Evolutionary conservation across 805 yeast species (phyloP).

Genomic region (Yamadazyma olivae): DNA sequence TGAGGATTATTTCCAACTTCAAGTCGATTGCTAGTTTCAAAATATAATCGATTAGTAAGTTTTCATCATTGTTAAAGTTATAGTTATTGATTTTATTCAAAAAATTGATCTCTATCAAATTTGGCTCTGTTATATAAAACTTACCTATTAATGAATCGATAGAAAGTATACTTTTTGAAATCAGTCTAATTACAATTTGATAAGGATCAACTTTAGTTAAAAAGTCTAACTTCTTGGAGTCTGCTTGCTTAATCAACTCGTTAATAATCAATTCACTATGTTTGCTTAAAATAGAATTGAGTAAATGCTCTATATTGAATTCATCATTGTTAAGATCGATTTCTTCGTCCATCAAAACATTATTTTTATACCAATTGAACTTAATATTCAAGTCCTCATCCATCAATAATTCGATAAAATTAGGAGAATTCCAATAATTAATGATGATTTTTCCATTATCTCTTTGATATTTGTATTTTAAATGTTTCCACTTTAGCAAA

Average conservation of each 20-base stretch:
- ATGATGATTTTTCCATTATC: conserved; percentile 48
- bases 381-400: conserved; percentile 44
- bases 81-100: conserved; percentile 29
- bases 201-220: conserved; percentile 19
- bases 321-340: conserved; percentile 17
- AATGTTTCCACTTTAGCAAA: conserved; percentile 52
- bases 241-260: conserved; percentile 5
- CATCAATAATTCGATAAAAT: conserved; percentile 63
- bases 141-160: conserved; percentile 40
- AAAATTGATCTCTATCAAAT: conserved; percentile 30
- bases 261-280: conserved; percentile 34
- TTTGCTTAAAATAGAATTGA: conserved; percentile 34
- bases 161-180: conserved; percentile 30
- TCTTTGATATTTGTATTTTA: conserved; percentile 54
- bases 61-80: conserved; percentile 23
- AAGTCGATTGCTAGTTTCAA: conserved; percentile 40
- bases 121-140: conserved; percentile 39
- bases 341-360: conserved; percentile 30
- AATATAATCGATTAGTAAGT: conserved; percentile 28
- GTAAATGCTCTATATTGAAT: conserved; percentile 32
- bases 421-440: conserved; percentile 60
- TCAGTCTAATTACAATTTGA: conserved; percentile 34
- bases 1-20: conserved; percentile 45
- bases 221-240: background rate
- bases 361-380: conserved; percentile 64